phyloP scores from a whole-genome alignment of 768 basidiomycete species.

The Mycena epipterygia region DNA sequence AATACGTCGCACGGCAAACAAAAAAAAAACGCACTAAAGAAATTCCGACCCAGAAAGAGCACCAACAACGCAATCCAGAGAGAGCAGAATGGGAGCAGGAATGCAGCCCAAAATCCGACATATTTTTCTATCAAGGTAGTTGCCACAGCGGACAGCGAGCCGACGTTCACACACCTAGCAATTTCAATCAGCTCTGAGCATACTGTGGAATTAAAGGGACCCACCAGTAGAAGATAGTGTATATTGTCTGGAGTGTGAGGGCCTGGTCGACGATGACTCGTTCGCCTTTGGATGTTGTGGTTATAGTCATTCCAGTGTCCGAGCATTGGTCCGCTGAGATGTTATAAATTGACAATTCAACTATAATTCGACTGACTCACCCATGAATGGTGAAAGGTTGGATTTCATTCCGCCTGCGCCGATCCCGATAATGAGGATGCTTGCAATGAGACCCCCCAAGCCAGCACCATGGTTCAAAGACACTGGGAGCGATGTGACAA shows the following conservation, averaged over 20 bases:
- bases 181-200: not conserved
- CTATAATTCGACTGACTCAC: not conserved
- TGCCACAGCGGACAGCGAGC: constrained; percentile 26
- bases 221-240: constrained; percentile 19
- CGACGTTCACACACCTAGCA: constrained; percentile 20
- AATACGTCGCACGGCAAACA: not conserved
- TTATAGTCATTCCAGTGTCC: not conserved
- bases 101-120: constrained; percentile 28
- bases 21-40: constrained; percentile 1
- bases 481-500: constrained; percentile 23
- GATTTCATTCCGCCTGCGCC: constrained; percentile 29
- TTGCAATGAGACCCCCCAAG: constrained; percentile 18
- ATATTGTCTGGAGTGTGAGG: constrained; percentile 13
- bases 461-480: constrained; percentile 23
- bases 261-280: constrained; percentile 19
- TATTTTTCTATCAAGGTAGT: constrained; percentile 21
- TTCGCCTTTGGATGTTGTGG: constrained; percentile 3
- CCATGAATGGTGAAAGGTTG: constrained; percentile 27
- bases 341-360: not conserved
- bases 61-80: constrained; percentile 12
- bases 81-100: constrained; percentile 21
- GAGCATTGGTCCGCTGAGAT: constrained; percentile 22
- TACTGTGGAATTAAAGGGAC: not conserved
- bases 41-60: constrained; percentile 1
- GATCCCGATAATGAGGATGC: constrained; percentile 20